These are phyloP conservation scores for Populus hybrid DNA, from an alignment of 441 rosid species.

Conservation along the genomic window DNA sequence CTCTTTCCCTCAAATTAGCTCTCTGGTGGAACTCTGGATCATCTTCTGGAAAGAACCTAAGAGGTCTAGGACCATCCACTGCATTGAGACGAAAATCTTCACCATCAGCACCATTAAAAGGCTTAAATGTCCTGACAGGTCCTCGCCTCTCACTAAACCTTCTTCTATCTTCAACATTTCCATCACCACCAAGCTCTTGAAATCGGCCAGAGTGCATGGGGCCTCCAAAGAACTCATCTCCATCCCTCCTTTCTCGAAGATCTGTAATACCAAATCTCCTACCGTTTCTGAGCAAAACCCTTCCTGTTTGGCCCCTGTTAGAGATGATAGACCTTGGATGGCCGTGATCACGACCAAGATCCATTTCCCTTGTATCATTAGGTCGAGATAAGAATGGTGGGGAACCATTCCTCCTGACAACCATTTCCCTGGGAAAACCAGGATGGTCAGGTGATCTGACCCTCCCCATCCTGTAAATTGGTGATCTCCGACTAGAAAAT, in stretches of 20 bases:
- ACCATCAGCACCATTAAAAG: constrained; percentile 41
- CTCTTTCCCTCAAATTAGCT: constrained; percentile 51
- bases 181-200: constrained; percentile 58
- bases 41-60: constrained; percentile 48
- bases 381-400: constrained; percentile 56
- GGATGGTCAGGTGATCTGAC: constrained; percentile 63
- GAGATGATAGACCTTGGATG: constrained; percentile 49
- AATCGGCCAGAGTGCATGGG: constrained; percentile 58
- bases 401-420: constrained; percentile 59
- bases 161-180: constrained; percentile 61
- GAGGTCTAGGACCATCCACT: constrained; percentile 53
- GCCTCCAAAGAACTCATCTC: constrained; percentile 57
- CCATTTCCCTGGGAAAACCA: constrained; percentile 54
- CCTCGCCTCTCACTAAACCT: constrained; percentile 64
- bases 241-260: constrained; percentile 57
- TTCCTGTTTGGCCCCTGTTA: constrained; percentile 62
- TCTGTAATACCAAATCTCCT: constrained; percentile 49
- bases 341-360: constrained; percentile 49
- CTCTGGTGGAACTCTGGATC: constrained; percentile 45
- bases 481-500: constrained; percentile 58
- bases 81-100: constrained; percentile 43
- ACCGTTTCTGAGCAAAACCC: constrained; percentile 47
- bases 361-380: constrained; percentile 62
- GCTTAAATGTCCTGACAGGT: constrained; percentile 59
- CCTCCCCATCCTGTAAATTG: constrained; percentile 60